Evolutionary conservation across 306 rosid genomes (phyloP), one percentile per base, ranked within the genome.

Genomic region (Vachellia collinsii): DNA sequence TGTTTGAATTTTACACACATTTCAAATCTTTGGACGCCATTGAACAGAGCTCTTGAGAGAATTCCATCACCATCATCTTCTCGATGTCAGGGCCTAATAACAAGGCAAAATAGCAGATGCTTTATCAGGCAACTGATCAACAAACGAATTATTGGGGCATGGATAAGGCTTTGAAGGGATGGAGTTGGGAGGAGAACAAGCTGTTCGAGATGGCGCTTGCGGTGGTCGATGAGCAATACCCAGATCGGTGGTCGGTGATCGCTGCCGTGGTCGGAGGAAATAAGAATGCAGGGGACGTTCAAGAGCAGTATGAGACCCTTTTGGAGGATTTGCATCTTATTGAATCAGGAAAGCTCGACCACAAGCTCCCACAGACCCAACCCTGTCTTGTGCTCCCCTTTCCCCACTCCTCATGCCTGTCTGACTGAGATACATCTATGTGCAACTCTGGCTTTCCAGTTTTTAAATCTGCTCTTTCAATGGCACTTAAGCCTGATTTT

Each of bases 181-280:
- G 97, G 96, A 93, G 91, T 85, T 91, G 96, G 96, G 91, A 93
- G 85, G 92, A 93, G 88, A 93, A 91, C 87, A 93, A 91, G 78
- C 78, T 88, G 88, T 93, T 93, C 81, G 97, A 93, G 88, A 71
- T 88, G 74, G 97, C 96, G 77, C 86, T 91, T 74, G 91, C 94
- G 7, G 87, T 81, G 83, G 94, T 93, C 6, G 94, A 93, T 53
- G 91, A 93, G 39, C 37, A 70, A 23, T 23, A 23, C 74, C 74
- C 74, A 44, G 56, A 70, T 70, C 54, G 74, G 39, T 70, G 74
- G 74, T 56, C 44, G 54, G 56, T 70, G 38, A 46, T 70, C 6
- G 74, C 74, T 6, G 74, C 74, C 56, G 44, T 70, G 74, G 25
- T 70, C 25, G 74, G 74, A 70, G 74, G 74, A 23, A 70, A 70